Conservation (phyloP, 441 rosid species). For the Populus hybrid region DNA sequence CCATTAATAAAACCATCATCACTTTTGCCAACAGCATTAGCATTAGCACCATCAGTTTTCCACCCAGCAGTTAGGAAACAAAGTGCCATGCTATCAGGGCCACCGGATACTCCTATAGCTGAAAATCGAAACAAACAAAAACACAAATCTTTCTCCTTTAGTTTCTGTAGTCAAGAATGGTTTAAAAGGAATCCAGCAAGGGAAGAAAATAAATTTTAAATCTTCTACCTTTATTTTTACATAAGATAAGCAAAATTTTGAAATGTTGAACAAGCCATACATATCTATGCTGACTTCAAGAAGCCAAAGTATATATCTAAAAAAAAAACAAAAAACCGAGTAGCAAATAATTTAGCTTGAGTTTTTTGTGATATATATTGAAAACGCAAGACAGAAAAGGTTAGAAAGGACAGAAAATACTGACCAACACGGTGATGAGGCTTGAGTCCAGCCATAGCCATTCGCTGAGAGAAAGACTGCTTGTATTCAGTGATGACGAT, state of each 20-base stretch:
- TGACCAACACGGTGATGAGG: slow-evolving; percentile 81
- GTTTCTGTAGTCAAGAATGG: neutral
- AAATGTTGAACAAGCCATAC: neutral
- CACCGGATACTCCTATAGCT: slow-evolving; percentile 96
- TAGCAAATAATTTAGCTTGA: neutral
- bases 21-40: slow-evolving; percentile 24
- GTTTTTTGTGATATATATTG: neutral
- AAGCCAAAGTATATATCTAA: neutral
- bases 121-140: slow-evolving; percentile 12
- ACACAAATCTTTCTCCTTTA: slow-evolving; percentile 7
- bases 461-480: slow-evolving; percentile 61
- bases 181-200: neutral
- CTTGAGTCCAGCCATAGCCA: slow-evolving; percentile 86
- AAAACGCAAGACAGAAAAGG: neutral
- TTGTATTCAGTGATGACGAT: slow-evolving; percentile 35
- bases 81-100: slow-evolving; percentile 95
- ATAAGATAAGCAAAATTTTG: neutral
- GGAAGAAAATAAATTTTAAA: neutral
- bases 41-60: slow-evolving; percentile 52
- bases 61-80: slow-evolving; percentile 78
- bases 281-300: neutral
- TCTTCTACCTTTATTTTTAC: neutral
- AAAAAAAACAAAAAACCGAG: no score
- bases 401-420: neutral
- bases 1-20: slow-evolving; percentile 64